These are phyloP conservation scores for Gremmenia infestans DNA, from an alignment of 2,329 filamentous ascomycete genomes.

Conservation along the genomic window DNA sequence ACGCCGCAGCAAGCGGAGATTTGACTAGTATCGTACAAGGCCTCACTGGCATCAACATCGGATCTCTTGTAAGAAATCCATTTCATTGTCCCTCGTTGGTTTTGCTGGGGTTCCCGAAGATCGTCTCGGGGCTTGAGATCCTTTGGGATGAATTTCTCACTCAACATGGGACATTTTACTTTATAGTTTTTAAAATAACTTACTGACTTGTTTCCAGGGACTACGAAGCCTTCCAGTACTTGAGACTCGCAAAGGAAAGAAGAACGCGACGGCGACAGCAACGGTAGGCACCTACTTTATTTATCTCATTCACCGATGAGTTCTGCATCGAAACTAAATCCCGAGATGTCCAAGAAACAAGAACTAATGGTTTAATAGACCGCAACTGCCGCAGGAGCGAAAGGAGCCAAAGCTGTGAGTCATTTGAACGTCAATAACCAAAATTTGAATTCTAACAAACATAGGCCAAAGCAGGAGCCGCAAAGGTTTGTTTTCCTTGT, in stretches of 20 bases:
- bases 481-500: not conserved
- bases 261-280: not conserved
- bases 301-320: too few relatives aligned
- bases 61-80: too few relatives aligned
- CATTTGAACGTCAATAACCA: not conserved
- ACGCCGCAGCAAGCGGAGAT: not conserved
- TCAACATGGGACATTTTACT: not conserved
- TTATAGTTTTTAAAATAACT: not conserved
- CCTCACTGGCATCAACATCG: too few relatives aligned
- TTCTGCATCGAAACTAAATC: too few relatives aligned
- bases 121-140: too few relatives aligned
- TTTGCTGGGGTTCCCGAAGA: too few relatives aligned
- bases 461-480: not conserved
- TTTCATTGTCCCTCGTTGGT: too few relatives aligned
- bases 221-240: too few relatives aligned
- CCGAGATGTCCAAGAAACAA: too few relatives aligned
- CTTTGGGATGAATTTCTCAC: too few relatives aligned
- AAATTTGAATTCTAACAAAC: not conserved
- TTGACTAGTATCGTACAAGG: not conserved
- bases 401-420: not conserved
- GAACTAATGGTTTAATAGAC: too few relatives aligned
- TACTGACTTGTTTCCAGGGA: not conserved
- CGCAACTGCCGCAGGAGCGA: not conserved
- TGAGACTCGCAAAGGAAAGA: too few relatives aligned
- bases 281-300: not conserved